A percentile compares a stretch with the other conserved stretches of the same genome.
Evolutionary conservation across 495 filamentous ascomycete genomes (phyloP).

Genomic region (Neurospora sp.): DNA sequence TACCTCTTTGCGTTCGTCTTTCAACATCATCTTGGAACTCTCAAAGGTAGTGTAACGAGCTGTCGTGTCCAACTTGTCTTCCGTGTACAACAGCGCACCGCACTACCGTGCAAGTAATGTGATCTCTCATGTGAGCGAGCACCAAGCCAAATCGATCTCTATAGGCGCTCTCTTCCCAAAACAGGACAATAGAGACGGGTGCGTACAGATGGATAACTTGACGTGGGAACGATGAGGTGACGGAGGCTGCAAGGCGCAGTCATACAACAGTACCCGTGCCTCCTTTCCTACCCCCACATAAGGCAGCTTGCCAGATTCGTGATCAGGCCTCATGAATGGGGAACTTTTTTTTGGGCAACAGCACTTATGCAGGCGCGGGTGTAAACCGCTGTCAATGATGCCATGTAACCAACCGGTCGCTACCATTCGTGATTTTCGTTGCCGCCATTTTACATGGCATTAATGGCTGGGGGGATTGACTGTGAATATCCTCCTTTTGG

Average conservation of each 20-base stretch:
- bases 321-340: neutral
- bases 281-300: neutral
- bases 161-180: neutral
- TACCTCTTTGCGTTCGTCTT: neutral
- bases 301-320: neutral
- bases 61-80: neutral
- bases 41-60: neutral
- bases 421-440: neutral
- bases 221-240: neutral
- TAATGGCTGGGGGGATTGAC: neutral
- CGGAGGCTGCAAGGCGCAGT: neutral
- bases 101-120: neutral
- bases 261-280: neutral
- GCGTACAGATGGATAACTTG: neutral
- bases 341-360: neutral
- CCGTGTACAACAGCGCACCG: neutral
- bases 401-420: neutral
- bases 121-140: neutral
- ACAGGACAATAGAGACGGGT: neutral
- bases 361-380: neutral
- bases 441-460: neutral
- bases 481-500: neutral
- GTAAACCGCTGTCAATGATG: neutral
- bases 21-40: neutral
- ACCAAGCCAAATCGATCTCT: neutral